These are phyloP conservation scores for Eutrema japonicum DNA, from an alignment of 345 rosid genomes.

Conservation along the genomic window DNA sequence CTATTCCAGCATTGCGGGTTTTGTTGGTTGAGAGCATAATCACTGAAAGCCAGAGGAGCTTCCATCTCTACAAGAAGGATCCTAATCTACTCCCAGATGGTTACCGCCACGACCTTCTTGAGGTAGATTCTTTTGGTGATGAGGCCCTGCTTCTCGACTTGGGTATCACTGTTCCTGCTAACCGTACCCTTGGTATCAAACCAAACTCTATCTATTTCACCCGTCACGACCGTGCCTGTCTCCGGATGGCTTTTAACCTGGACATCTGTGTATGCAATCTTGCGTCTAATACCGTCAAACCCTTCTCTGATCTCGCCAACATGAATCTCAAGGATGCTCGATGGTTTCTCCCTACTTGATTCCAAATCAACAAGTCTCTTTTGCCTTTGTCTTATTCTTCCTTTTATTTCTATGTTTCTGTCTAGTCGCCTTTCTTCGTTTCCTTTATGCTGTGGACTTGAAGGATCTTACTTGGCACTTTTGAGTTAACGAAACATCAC, in stretches of 20 bases:
- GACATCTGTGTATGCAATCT: constrained; percentile 15
- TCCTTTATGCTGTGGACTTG: too few relatives aligned
- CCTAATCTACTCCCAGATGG: not conserved
- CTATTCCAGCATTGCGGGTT: not conserved
- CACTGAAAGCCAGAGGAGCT: not conserved
- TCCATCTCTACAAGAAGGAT: not conserved
- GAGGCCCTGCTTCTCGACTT: constrained; percentile 18
- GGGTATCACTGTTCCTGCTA: constrained; percentile 7
- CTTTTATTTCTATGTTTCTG: too few relatives aligned
- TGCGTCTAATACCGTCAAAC: not conserved
- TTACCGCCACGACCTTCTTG: not conserved
- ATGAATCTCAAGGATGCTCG: not conserved
- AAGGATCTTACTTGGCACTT: too few relatives aligned
- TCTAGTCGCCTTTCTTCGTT: too few relatives aligned
- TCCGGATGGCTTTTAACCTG: not conserved
- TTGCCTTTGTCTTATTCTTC: too few relatives aligned
- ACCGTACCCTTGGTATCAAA: not conserved
- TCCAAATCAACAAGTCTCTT: too few relatives aligned
- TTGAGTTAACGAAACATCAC: too few relatives aligned
- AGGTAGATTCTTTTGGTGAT: constrained; percentile 16
- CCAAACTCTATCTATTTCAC: constrained; percentile 24
- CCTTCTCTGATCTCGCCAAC: not conserved
- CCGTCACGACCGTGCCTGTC: not conserved
- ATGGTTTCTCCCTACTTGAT: too few relatives aligned
- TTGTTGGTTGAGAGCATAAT: not conserved